A percentile compares a stretch with the other conserved stretches of the same genome.
Evolutionary conservation across 106 monocot species (phyloP).

Genomic region (Acanthochlamys bracteata): DNA sequence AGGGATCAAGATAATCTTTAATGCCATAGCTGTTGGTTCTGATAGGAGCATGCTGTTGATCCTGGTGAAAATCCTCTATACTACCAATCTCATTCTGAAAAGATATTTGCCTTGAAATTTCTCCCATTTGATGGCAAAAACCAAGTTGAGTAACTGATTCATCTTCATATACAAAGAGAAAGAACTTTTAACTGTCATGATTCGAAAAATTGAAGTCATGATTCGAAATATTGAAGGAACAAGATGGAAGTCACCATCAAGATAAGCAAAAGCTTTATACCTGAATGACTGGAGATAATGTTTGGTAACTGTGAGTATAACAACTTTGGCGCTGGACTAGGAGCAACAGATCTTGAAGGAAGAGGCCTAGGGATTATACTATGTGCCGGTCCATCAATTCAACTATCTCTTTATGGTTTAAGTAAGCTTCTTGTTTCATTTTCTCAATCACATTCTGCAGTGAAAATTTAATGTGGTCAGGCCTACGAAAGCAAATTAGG

Average conservation of each 20-base stretch:
- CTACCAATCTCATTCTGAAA: constrained; percentile 10
- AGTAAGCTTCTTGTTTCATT: constrained; percentile 48
- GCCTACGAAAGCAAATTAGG: background rate
- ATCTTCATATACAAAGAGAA: constrained; percentile 13
- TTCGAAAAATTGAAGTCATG: background rate
- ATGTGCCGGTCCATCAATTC: constrained; percentile 19
- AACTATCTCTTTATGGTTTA: constrained; percentile 27
- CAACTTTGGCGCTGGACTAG: constrained; percentile 3
- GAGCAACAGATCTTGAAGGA: background rate
- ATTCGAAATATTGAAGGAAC: background rate
- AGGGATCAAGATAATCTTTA: constrained; percentile 7
- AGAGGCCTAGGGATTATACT: constrained; percentile 3
- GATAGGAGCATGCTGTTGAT: background rate
- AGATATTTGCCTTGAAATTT: constrained; percentile 16
- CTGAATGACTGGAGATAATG: constrained; percentile 7
- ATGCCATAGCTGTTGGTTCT: constrained; percentile 9
- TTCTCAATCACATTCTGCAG: constrained; percentile 44
- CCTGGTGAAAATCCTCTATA: constrained; percentile 8
- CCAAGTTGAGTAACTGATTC: constrained; percentile 12
- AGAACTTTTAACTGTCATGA: background rate
- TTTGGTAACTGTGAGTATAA: constrained; percentile 11
- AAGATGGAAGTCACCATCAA: background rate
- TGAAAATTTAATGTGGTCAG: background rate
- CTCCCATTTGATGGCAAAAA: constrained; percentile 8
- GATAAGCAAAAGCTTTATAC: constrained; percentile 6